phyloP scores from a whole-genome alignment of 148 eudicot species.

The Diospyros kaki region DNA sequence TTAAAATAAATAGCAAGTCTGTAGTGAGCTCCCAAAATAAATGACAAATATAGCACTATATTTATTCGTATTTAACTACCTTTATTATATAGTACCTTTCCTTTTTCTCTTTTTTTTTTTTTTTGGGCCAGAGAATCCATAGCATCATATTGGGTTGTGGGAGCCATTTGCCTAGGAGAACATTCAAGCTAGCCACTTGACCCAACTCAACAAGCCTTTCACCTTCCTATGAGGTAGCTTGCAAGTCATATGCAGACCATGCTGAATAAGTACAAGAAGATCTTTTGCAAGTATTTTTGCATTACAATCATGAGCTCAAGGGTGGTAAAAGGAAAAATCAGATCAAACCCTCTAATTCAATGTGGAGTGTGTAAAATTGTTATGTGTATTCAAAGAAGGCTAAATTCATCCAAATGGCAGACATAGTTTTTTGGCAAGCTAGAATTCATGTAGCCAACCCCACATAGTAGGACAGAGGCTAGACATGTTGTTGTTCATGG shows the following conservation, averaged over 20 bases:
- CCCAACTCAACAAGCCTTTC: too few species aligned
- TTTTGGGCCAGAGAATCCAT: too few species aligned
- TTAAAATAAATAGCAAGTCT: not conserved
- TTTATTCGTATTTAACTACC: too few species aligned
- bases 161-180: too few species aligned
- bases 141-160: too few species aligned
- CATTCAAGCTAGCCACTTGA: too few species aligned
- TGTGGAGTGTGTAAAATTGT: not conserved
- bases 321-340: not conserved
- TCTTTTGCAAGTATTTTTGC: not conserved
- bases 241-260: not conserved
- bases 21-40: not conserved
- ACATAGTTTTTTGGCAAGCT: not conserved
- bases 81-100: not conserved
- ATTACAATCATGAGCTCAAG: not conserved
- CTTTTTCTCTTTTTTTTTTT: not conserved
- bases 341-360: not conserved
- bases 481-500: too few species aligned
- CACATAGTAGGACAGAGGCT: too few species aligned
- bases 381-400: not conserved
- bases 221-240: too few species aligned
- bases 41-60: too few species aligned
- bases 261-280: not conserved
- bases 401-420: not conserved
- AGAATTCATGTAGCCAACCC: too few species aligned